A percentile compares a stretch with the other conserved stretches of the same genome.
phyloP scores from a whole-genome alignment of 768 basidiomycete genomes.

The Naematelia encephala region DNA sequence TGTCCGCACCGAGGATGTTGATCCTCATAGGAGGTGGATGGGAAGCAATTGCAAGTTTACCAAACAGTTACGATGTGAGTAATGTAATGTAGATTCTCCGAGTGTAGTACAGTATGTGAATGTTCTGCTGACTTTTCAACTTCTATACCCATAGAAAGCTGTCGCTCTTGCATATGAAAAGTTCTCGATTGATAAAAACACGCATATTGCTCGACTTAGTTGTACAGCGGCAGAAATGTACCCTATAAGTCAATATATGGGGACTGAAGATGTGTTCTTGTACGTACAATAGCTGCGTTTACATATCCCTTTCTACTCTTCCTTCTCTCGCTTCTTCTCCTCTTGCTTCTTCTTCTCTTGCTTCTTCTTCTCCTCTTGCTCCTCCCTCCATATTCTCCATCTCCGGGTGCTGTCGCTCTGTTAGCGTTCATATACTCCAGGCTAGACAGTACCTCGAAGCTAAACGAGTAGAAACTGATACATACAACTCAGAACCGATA shows the following conservation, averaged over 20 bases:
- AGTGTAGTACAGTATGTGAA: no score
- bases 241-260: constrained; percentile 35
- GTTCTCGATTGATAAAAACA: constrained; percentile 42
- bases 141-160: constrained; percentile 33
- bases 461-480: neutral
- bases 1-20: constrained; percentile 41
- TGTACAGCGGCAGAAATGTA: constrained; percentile 43
- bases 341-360: neutral
- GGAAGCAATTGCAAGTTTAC: constrained; percentile 45
- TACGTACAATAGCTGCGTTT: no score
- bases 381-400: no score
- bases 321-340: neutral
- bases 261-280: constrained; percentile 40
- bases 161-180: constrained; percentile 38
- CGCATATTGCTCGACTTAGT: constrained; percentile 35
- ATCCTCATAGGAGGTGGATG: constrained; percentile 42
- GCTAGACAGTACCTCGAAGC: no score
- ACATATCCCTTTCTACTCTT: neutral
- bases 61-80: constrained; percentile 41
- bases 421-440: no score
- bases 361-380: neutral
- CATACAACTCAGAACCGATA: constrained; percentile 35
- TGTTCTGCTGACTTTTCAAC: neutral
- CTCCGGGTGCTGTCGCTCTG: no score
- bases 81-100: no score